Evolutionary conservation across 179 eudicot species (phyloP).

Genomic region (Nepenthes alata): DNA sequence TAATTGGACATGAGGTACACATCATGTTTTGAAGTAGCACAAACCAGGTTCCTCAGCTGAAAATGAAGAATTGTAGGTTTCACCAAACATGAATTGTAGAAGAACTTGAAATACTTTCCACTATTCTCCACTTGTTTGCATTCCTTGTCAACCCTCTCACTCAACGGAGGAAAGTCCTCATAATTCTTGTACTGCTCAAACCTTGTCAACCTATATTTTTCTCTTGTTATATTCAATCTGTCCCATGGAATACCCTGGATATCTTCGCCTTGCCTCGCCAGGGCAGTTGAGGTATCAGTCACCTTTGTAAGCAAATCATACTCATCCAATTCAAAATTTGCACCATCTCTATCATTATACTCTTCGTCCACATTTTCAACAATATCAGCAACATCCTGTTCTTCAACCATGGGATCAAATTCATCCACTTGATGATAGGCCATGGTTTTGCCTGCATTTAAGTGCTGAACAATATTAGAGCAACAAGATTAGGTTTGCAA

Average conservation of each 20-base stretch:
- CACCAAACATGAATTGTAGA: conserved; percentile 65
- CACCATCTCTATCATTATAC: conserved; percentile 14
- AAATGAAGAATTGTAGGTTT: conserved; percentile 86
- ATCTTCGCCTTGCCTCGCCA: conserved; percentile 80
- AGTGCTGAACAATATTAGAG: not conserved
- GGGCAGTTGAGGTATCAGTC: conserved; percentile 75
- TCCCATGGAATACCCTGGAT: conserved; percentile 93
- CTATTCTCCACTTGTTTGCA: conserved; percentile 50
- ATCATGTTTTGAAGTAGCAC: conserved; percentile 79
- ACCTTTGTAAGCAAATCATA: conserved; percentile 52
- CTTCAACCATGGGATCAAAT: conserved; percentile 50
- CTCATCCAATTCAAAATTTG: conserved; percentile 40
- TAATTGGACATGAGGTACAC: conserved; percentile 80
- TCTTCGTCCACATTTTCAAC: conserved; percentile 30
- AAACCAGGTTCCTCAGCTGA: conserved; percentile 74
- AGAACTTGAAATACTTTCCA: conserved; percentile 61
- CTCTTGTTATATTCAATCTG: conserved; percentile 58
- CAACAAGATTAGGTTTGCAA: not conserved
- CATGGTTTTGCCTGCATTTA: conserved; percentile 25
- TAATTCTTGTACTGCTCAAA: conserved; percentile 73
- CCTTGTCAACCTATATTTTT: conserved; percentile 58
- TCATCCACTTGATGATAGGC: conserved; percentile 22
- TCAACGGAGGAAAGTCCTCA: conserved; percentile 57
- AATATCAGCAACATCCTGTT: conserved; percentile 44
- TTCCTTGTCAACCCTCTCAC: conserved; percentile 62